phyloP scores from a whole-genome alignment of 257 asterid species.

The Asclepias syriaca region DNA sequence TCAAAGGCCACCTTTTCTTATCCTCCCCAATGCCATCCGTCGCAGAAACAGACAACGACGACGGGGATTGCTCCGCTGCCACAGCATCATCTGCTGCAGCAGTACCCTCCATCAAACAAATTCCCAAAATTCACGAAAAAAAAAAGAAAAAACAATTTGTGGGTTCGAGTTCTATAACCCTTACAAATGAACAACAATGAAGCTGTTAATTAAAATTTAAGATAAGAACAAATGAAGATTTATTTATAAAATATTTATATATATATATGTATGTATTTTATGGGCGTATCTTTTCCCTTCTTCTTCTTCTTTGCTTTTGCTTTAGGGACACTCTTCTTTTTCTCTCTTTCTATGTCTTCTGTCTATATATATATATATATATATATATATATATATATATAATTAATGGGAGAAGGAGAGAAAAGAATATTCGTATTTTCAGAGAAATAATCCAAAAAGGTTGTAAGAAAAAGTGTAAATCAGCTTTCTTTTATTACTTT shows the following conservation, averaged over 20 bases:
- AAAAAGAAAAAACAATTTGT: background rate
- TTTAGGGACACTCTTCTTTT: slow-evolving; percentile 29
- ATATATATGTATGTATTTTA: background rate
- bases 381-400: too few species aligned
- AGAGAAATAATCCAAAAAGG: slow-evolving; percentile 18
- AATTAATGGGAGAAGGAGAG: background rate
- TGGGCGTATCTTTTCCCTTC: slow-evolving; percentile 15
- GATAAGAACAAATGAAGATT: slow-evolving; percentile 11
- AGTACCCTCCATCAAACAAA: slow-evolving; percentile 16
- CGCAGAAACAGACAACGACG: background rate
- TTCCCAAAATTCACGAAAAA: background rate
- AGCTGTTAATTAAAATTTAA: slow-evolving; percentile 6
- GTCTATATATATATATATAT: too few species aligned
- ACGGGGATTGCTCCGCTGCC: slow-evolving; percentile 3
- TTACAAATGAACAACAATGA: background rate
- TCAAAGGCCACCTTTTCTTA: slow-evolving; percentile 47
- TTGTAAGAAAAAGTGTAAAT: background rate
- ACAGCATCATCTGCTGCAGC: slow-evolving; percentile 8
- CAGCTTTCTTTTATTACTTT: background rate
- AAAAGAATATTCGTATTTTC: slow-evolving; percentile 40
- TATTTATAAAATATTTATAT: background rate
- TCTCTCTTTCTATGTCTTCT: slow-evolving; percentile 2
- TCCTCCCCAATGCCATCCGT: slow-evolving; percentile 6
- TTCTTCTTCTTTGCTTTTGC: slow-evolving; percentile 15
- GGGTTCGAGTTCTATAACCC: background rate